phyloP scores from a whole-genome alignment of 345 rosid species.

The Rubroshorea leprosula region DNA sequence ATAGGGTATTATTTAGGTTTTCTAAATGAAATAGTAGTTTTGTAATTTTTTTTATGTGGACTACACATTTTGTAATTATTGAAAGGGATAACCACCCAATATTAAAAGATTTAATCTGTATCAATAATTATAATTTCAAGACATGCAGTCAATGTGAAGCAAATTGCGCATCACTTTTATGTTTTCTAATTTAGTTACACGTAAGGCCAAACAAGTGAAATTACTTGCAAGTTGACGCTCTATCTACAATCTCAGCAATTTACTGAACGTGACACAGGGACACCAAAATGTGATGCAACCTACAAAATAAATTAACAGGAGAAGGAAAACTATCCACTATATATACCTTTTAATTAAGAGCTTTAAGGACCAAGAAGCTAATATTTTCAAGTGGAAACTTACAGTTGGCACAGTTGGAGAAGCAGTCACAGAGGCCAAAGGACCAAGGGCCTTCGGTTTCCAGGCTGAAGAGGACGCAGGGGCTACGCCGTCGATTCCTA shows the following conservation, averaged over 20 bases:
- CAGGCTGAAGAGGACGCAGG: background rate
- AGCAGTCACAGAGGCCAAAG: conserved; percentile 15
- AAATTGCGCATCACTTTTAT: too few species aligned
- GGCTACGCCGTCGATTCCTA: too few species aligned
- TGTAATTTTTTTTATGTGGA: too few species aligned
- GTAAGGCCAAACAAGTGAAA: too few species aligned
- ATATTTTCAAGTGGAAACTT: background rate
- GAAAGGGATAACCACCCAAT: too few species aligned
- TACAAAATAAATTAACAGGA: background rate
- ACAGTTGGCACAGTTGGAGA: conserved; percentile 16
- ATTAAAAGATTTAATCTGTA: too few species aligned
- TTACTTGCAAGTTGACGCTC: conserved; percentile 19
- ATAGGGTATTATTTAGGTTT: too few species aligned
- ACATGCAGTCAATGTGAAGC: too few species aligned
- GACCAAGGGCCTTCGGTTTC: conserved; percentile 14
- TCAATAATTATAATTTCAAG: too few species aligned
- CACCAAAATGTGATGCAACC: conserved; percentile 25
- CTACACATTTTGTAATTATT: too few species aligned
- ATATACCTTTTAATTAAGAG: background rate
- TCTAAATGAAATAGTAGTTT: too few species aligned
- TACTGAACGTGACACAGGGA: conserved; percentile 24
- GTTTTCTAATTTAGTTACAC: too few species aligned
- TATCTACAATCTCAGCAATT: conserved; percentile 19
- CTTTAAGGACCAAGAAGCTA: background rate
- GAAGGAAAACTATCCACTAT: background rate